Evolutionary conservation across 257 asterid genomes (phyloP), one percentile per base, ranked within the genome.

Genomic region (Euphrasia confusa): DNA sequence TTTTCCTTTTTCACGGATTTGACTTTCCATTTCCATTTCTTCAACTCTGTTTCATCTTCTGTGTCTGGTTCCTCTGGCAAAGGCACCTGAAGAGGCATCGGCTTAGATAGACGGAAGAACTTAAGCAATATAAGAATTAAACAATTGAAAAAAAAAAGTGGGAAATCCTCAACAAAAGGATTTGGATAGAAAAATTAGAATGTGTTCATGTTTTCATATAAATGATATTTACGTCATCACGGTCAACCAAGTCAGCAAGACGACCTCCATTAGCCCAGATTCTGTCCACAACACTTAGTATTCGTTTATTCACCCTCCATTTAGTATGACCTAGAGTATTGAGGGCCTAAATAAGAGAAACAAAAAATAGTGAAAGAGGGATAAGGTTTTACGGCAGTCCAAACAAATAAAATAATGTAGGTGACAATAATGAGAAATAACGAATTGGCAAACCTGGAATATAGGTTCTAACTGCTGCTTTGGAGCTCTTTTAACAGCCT

Each of bases 221-320:
- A 56, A 27, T 27, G 72, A 58, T 52, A 76, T 95, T 71, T 75
- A 93, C 99, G 78, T 93, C 96, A 18, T 87, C 94, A 65, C 94
- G 82, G 72, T 89, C 96, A 47, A 93, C 95, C 80, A 93, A 77
- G 71, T 83, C 96, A 11, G 94, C 99, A 65, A 93, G 74, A 53
- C 83, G 76, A 10, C 97, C 97, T 50, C 97, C 97, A 71, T 74
- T 79, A 62, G 95, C 86, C 99, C 99, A 93, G 68, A 93, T 80
- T 76, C 99, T 80, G 74, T 89, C 97, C 35, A 93, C 68, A 33
- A 87, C 75, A 73, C 85, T 72, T 63, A 93, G 81, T 60, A 89
- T 74, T 81, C 84, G 87, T 77, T 82, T 93, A 78, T 89, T 93
- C 68, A 89, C 82, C 87, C 84, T 87, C 99, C 99, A 93, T 71